Evolutionary conservation across 2,329 filamentous ascomycete species (phyloP), one percentile per base, ranked within the genome.

Genomic region (Aureobasidium sp.): DNA sequence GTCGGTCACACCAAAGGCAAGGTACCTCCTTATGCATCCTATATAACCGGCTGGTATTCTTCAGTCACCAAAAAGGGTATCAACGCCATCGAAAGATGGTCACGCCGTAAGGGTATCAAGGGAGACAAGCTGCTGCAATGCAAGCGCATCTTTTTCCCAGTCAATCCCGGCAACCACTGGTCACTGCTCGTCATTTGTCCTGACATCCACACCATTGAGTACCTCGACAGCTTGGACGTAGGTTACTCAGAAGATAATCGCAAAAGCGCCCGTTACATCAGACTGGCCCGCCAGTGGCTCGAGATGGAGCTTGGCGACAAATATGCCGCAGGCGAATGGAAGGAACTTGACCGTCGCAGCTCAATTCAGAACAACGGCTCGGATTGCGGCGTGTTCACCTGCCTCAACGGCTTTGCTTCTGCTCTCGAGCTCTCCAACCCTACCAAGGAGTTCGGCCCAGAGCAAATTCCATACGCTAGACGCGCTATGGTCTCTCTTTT

Each of bases 321-420:
- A 6, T 91, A 82, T 68, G 69, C 78, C 2, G 75, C 76, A 15
- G 73, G 75, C 1, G 85, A 89, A 44, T 92, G 89, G 89, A 76
- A 71, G 27, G 75, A 67, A 17, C 47, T 78, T 1, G 74, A 81
- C 8, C 70, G 74, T n/a, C 71, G 73, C 17, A 82, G 82, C 39
- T 80, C 83, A 0, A 68, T 65, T 2, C 89, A 92, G 71, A 78
- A 75, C 29, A 92, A 92, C 68, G 81, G 81, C 1, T 84, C 82
- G 69, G 89, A 92, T 70, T 92, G 89, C 67, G 89, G 89, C n/a
- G 83, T 91, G 3, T 90, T 90, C 70, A 83, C 86, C 15, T 84
- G 90, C 66, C 83, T 88, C 19, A 93, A 92, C 68, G 85, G 83
- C 17, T 81, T 90, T 52, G 88, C 85, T 61, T 68, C 78, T 35